Evolutionary conservation across 2,329 filamentous ascomycete genomes (phyloP), one percentile per base, ranked within the genome.

Genomic region (Diaporthe sp.): DNA sequence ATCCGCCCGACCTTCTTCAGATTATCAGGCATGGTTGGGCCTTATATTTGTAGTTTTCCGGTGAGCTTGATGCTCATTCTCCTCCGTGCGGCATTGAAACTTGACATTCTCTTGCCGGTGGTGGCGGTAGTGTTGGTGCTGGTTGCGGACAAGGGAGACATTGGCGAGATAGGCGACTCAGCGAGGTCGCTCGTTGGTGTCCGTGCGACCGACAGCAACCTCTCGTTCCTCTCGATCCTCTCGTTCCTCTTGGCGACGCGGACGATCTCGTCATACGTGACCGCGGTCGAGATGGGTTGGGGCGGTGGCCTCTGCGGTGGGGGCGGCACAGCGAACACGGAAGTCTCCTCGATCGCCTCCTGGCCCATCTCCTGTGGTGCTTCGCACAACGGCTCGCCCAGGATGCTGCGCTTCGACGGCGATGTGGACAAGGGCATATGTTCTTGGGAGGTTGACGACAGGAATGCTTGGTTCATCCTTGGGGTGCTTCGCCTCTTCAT

Each of bases 401-500:
- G 67, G 78, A 79, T 73, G 78, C 80, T 39, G 79, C 78, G 55
- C 60, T 77, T 70, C 25, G 76, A 67, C 4, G 85, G 82, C 74
- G 83, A 83, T 80, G 75, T 42, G 63, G 71, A 76, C 73, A 76
- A 73, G 72, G 80, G 76, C 67, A 85, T 78, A 75, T 79, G 83
- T 57, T 86, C 84, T 25, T 81, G 81, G 10, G 84, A 83, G 51
- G 80, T 79, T n/a, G 80, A 80, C 44, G 80, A 80, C 44, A 83
- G 37, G 60, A 70, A 76, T 60, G 83, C 81, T 17, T 82, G 78
- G 78, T 83, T 85, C 77, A 91, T 84, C 34, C 84, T 84, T 10
- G 88, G 87, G 73, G 86, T 85, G 84, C 89, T 91, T 77, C 88
- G 86, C 85, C 90, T 90, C 80, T 87, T 86, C 67, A 87, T 87